Conservation (phyloP, 441 rosid genomes). For the Pelargonium citronellum region DNA sequence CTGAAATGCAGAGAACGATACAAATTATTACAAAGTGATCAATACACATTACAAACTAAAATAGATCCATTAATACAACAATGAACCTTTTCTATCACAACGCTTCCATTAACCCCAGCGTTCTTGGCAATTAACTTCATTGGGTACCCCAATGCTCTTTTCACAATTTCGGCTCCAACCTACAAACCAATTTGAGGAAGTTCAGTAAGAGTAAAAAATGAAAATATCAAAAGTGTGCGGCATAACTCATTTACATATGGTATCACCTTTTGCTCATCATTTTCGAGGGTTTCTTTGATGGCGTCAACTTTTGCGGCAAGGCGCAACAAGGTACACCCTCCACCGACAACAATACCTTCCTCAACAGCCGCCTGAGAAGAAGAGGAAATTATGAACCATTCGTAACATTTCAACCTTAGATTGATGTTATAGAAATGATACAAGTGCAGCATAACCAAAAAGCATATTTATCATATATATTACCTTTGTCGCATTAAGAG, state of each 20-base stretch:
- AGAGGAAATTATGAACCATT: no score
- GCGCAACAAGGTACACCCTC: conserved; percentile 80
- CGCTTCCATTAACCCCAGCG: conserved; percentile 61
- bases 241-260: conserved; percentile 5
- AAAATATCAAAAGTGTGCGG: no score
- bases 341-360: conserved; percentile 96
- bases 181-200: conserved; percentile 21
- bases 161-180: conserved; percentile 94
- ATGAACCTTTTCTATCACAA: conserved; percentile 9
- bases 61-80: no score
- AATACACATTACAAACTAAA: no score
- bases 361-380: conserved; percentile 63
- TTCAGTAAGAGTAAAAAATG: not conserved
- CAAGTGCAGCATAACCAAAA: no score
- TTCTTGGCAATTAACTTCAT: conserved; percentile 83
- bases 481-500: conserved; percentile 94
- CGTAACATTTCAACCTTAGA: no score
- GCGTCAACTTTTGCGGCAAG: conserved; percentile 81
- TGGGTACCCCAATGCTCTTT: conserved; percentile 80
- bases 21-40: no score
- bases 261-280: conserved; percentile 78
- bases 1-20: conserved; percentile 3
- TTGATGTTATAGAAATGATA: no score
- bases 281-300: conserved; percentile 54
- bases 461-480: not conserved